Evolutionary conservation across 805 yeast species (phyloP), one percentile per base, ranked within the genome.

Genomic region (Saccharomycopsis sp.): DNA sequence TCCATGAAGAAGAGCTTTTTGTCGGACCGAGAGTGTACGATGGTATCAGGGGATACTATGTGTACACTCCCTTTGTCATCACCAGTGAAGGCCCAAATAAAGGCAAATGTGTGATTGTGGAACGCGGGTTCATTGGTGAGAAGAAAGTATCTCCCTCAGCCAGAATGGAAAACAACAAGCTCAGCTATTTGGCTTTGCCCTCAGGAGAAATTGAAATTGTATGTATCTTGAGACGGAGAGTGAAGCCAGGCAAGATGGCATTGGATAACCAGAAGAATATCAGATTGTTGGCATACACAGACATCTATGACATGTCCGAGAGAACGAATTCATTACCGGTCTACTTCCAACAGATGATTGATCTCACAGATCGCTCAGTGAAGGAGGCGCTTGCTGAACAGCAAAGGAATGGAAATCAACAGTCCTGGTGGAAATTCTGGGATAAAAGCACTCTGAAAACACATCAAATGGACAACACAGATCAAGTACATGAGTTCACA

Each of bases 91-190:
- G 94, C 46, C 64, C 74, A 3, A 77, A 74, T 46, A 83, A 86
- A 18, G 92, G 87, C 2, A 72, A 78, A 36, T 88, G 83, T 39
- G 65, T 92, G 13, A 63, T 92, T 40, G 71, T 92, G 21, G 94
- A 85, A 57, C 72, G 98, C 50, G 98, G 98, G 12, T 92, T 96
- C 94, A 75, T 92, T 34, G 63, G 74, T 19, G 86, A 81, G 50
- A 82, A 75, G 10, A 75, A 74, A 61, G 57, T 64, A 2, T 58
- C 63, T n/a, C 78, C 94, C 67, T 45, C 68, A 43, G 50, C 66
- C 50, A 51, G 82, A 74, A 44, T 42, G 15, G 31, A 34, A 4
- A 20, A 29, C 9, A 25, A 31, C 10, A 61, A 61, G 9, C 66
- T 88, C 43, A 69, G 73, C 17, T 86, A 82, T 56, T 64, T 83